Evolutionary conservation across 129 eudicot species (phyloP).

Genomic region (Flaveria brownii): DNA sequence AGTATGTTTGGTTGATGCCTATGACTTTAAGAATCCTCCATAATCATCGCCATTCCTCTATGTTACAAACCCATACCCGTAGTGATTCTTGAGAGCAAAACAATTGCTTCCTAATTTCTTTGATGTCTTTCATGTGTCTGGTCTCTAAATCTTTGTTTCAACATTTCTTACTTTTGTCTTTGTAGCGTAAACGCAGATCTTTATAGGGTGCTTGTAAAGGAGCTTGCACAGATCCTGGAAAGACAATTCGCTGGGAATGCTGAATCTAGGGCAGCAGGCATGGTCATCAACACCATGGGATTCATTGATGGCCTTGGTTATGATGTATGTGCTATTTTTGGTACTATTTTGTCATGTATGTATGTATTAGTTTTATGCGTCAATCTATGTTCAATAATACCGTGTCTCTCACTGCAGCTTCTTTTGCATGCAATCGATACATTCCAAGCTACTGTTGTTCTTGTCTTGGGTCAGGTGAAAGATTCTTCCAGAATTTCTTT

Average conservation of each 20-base stretch:
- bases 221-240: slow-evolving; percentile 82
- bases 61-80: too few species aligned
- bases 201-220: slow-evolving; percentile 85
- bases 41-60: too few species aligned
- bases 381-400: slow-evolving; percentile 5
- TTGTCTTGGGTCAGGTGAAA: slow-evolving; percentile 93
- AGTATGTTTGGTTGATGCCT: too few species aligned
- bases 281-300: slow-evolving; percentile 99
- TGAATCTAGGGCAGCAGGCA: slow-evolving; percentile 96
- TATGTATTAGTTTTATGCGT: background rate
- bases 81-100: too few species aligned
- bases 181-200: slow-evolving; percentile 84
- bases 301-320: slow-evolving; percentile 94
- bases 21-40: too few species aligned
- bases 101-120: background rate
- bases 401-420: slow-evolving; percentile 53
- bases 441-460: slow-evolving; percentile 80
- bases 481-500: background rate
- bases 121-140: background rate
- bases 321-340: slow-evolving; percentile 53
- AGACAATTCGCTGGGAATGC: slow-evolving; percentile 80
- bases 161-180: slow-evolving; percentile 12
- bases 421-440: slow-evolving; percentile 89
- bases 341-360: background rate
- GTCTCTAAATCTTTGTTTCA: background rate